Evolutionary conservation across 495 filamentous ascomycete species (phyloP).

Genomic region (Penicillium simplicissimum): DNA sequence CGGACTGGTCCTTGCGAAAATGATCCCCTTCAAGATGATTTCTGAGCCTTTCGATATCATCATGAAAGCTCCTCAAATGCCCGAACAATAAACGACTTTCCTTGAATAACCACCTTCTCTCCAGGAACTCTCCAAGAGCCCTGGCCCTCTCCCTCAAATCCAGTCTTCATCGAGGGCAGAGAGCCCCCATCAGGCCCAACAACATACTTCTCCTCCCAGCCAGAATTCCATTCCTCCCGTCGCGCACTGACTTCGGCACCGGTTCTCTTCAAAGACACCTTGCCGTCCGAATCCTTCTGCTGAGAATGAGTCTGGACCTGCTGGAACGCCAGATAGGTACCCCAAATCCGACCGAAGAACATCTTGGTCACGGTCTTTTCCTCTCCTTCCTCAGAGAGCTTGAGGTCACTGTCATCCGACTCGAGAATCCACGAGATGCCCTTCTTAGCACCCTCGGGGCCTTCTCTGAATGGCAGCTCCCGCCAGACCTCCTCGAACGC

Average conservation of each 20-base stretch:
- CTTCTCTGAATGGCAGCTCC: constrained; percentile 30
- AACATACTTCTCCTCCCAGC: constrained; percentile 35
- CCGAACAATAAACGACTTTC: constrained; percentile 35
- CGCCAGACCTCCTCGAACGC: constrained; percentile 34
- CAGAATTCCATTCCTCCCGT: constrained; percentile 36
- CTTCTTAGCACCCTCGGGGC: constrained; percentile 22
- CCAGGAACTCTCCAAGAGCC: constrained; percentile 24
- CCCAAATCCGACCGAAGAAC: constrained; percentile 41
- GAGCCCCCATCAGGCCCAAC: constrained; percentile 21
- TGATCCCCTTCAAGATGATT: neutral
- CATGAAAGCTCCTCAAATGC: constrained; percentile 33
- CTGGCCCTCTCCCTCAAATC: constrained; percentile 23
- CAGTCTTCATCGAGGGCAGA: constrained; percentile 31
- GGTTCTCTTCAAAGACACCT: constrained; percentile 21
- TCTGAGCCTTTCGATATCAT: neutral
- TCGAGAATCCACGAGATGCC: constrained; percentile 43
- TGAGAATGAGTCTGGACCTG: constrained; percentile 31
- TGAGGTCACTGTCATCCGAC: constrained; percentile 22
- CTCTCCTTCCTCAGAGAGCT: constrained; percentile 20
- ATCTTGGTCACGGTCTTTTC: constrained; percentile 28
- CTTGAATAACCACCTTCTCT: constrained; percentile 28
- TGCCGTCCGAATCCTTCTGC: constrained; percentile 16
- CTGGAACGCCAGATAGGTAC: constrained; percentile 37
- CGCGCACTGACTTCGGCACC: constrained; percentile 38
- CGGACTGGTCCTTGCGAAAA: neutral